Conservation (phyloP, 2,329 filamentous ascomycete genomes). For the Amauroascus niger region DNA sequence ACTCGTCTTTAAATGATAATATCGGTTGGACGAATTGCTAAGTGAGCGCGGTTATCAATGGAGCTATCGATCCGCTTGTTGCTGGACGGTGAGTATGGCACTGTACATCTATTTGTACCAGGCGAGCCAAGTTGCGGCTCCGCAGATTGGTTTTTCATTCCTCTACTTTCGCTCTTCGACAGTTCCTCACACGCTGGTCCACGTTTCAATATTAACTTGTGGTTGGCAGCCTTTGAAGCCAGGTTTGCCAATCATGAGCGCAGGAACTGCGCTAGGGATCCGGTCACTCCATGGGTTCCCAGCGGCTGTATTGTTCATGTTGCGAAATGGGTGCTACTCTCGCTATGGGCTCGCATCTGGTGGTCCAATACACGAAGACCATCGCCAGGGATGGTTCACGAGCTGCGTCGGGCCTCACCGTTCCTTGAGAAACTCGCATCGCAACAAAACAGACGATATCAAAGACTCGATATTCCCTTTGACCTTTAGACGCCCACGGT, state of each 20-base stretch:
- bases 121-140: not conserved
- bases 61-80: not conserved
- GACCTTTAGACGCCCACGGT: too few relatives aligned
- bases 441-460: not conserved
- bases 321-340: not conserved
- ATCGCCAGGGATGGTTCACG: not conserved
- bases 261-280: not conserved
- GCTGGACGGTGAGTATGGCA: not conserved
- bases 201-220: conserved; percentile 5
- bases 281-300: not conserved
- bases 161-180: not conserved
- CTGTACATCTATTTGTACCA: not conserved
- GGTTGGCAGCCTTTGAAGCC: not conserved
- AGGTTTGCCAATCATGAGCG: conserved; percentile 4
- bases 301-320: not conserved
- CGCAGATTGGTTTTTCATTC: not conserved
- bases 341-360: not conserved
- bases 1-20: not conserved
- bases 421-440: not conserved
- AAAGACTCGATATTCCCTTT: too few relatives aligned
- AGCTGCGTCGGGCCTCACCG: conserved; percentile 3
- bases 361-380: not conserved
- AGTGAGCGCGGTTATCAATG: not conserved
- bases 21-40: not conserved
- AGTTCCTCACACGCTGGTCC: not conserved